These are phyloP conservation scores for Lipomyces kockii DNA, from an alignment of 805 yeast genomes.

Conservation along the genomic window DNA sequence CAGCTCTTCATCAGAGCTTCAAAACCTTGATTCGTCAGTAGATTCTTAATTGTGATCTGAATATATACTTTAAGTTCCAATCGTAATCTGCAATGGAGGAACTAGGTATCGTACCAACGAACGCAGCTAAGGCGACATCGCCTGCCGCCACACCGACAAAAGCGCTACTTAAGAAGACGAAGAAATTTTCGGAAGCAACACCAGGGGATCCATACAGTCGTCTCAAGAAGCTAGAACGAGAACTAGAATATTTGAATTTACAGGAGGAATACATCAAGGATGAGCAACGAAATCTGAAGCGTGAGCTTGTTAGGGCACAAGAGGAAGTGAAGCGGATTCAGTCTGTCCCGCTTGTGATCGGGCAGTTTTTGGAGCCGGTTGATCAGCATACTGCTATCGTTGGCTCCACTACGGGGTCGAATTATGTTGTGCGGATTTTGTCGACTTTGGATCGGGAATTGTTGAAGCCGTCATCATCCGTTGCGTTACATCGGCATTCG, in stretches of 20 bases:
- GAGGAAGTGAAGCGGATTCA: slow-evolving; percentile 98
- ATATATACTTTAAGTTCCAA: not conserved
- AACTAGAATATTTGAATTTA: slow-evolving; percentile 76
- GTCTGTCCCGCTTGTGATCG: slow-evolving; percentile 96
- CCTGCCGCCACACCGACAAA: slow-evolving; percentile 35
- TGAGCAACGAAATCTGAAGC: slow-evolving; percentile 93
- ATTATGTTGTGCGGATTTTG: slow-evolving; percentile 91
- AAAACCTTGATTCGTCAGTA: not conserved
- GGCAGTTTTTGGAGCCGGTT: slow-evolving; percentile 96
- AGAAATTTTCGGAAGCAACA: not conserved
- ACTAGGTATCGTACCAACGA: slow-evolving; percentile 53
- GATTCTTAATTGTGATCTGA: slow-evolving; percentile 6
- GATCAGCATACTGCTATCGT: slow-evolving; percentile 97
- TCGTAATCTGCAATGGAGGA: slow-evolving; percentile 57
- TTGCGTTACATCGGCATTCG: slow-evolving; percentile 97
- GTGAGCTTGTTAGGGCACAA: slow-evolving; percentile 94
- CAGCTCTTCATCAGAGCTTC: not conserved
- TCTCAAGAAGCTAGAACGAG: slow-evolving; percentile 87
- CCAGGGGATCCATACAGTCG: slow-evolving; percentile 74
- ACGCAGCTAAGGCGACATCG: slow-evolving; percentile 28
- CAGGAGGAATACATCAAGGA: slow-evolving; percentile 98
- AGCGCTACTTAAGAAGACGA: slow-evolving; percentile 40
- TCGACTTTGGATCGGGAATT: slow-evolving; percentile 94
- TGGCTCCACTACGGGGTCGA: slow-evolving; percentile 96
- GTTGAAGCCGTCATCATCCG: slow-evolving; percentile 91